These are phyloP conservation scores for Atkinsonella texensis DNA, from an alignment of 2,329 filamentous ascomycete genomes.

Conservation along the genomic window DNA sequence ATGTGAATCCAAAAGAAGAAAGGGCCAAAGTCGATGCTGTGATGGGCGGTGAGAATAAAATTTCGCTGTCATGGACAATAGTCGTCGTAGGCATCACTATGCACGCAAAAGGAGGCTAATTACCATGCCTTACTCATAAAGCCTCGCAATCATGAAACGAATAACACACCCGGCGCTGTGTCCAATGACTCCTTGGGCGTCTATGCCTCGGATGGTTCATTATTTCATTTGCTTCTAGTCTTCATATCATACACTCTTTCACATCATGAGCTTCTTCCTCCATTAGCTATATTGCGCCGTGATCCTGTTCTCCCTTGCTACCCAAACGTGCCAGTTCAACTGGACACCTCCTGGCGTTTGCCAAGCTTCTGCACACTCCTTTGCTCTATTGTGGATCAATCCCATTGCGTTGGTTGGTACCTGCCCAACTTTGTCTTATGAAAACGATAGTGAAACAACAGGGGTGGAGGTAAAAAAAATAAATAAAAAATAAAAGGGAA, in stretches of 20 bases:
- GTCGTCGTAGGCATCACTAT: not conserved
- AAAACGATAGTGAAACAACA: not conserved
- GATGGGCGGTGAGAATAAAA: not conserved
- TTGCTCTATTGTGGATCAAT: not conserved
- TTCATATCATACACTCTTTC: slow-evolving; percentile 7
- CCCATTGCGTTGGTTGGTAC: slow-evolving; percentile 4
- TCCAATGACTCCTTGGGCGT: too few relatives aligned
- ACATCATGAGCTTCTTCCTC: slow-evolving; percentile 2
- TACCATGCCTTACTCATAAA: too few relatives aligned
- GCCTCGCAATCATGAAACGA: too few relatives aligned
- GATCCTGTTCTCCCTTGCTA: not conserved
- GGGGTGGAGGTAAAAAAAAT: not conserved
- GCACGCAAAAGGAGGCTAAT: not conserved
- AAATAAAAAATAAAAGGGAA: not conserved
- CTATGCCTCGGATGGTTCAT: not conserved
- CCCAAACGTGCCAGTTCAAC: not conserved
- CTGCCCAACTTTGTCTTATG: slow-evolving; percentile 6
- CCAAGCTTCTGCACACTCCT: not conserved
- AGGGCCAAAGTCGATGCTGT: not conserved
- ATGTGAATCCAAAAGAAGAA: too few relatives aligned
- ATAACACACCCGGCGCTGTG: too few relatives aligned
- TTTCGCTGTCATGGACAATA: not conserved
- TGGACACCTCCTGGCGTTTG: not conserved
- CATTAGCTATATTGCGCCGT: not conserved
- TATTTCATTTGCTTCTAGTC: slow-evolving; percentile 4